Conservation (phyloP, 2,329 filamentous ascomycete genomes). For the Colletotrichum liriopes region DNA sequence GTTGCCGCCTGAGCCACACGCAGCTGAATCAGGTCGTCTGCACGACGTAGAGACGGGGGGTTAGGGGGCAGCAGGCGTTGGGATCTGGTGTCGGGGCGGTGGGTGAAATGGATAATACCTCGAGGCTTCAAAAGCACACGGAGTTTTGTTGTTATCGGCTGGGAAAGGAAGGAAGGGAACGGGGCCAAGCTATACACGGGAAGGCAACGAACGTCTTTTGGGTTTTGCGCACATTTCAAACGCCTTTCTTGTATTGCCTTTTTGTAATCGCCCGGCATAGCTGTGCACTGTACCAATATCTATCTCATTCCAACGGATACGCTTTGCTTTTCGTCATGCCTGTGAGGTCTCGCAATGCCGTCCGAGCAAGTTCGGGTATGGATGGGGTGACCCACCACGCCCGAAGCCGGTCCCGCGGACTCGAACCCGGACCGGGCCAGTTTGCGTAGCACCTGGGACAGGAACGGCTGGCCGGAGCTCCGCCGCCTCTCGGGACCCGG, state of each 20-base stretch:
- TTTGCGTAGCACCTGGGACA: neutral
- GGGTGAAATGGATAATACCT: constrained; percentile 6
- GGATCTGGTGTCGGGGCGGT: constrained; percentile 19
- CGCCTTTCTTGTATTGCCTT: constrained; percentile 32
- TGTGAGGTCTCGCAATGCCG: too few relatives aligned
- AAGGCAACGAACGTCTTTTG: constrained; percentile 20
- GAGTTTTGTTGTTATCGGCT: constrained; percentile 24
- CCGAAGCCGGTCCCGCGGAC: neutral
- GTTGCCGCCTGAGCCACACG: constrained; percentile 16
- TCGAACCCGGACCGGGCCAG: neutral
- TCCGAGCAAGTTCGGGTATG: neutral
- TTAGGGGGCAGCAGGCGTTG: constrained; percentile 1
- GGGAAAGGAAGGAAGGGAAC: constrained; percentile 17
- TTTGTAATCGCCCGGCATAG: constrained; percentile 36
- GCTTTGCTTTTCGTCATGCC: neutral
- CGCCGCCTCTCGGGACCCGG: too few relatives aligned
- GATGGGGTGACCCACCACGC: neutral
- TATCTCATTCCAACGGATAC: neutral
- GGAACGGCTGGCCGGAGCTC: too few relatives aligned
- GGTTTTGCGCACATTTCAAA: constrained; percentile 36
- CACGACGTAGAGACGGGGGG: neutral
- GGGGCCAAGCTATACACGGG: constrained; percentile 21
- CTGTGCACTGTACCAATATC: constrained; percentile 37
- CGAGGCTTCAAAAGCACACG: constrained; percentile 21
- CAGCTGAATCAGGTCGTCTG: neutral